Conservation (phyloP, 371 early-diverging fungal genomes). For the Syncephalastrum sp. region DNA sequence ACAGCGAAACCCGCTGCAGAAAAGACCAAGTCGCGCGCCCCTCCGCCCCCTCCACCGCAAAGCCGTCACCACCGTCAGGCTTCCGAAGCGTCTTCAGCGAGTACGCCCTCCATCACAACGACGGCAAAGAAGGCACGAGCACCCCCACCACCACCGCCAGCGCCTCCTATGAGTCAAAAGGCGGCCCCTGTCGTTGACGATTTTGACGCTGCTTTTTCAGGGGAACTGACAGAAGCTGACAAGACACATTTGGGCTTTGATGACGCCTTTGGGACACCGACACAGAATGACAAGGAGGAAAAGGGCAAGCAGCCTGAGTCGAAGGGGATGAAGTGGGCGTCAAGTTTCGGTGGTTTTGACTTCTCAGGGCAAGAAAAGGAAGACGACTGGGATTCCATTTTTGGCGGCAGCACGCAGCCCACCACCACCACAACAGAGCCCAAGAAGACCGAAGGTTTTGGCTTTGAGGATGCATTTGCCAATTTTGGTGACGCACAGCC, state of each 20-base stretch:
- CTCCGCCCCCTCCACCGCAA: conserved; percentile 32
- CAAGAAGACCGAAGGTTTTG: conserved; percentile 3
- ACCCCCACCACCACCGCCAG: conserved; percentile 20
- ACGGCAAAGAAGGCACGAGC: conserved; percentile 14
- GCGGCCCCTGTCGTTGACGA: conserved; percentile 5
- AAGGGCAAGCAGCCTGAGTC: conserved; percentile 4
- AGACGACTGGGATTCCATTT: conserved; percentile 49
- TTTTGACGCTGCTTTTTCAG: conserved; percentile 31
- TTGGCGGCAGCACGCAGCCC: conserved; percentile 22
- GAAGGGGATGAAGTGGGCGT: conserved; percentile 24
- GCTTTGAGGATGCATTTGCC: conserved; percentile 6
- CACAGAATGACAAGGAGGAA: neutral
- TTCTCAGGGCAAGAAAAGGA: conserved; percentile 14
- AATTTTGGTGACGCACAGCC: neutral
- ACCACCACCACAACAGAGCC: neutral
- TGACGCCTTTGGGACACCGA: conserved; percentile 36
- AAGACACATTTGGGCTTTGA: conserved; percentile 31
- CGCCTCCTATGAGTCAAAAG: conserved; percentile 9
- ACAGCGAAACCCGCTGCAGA: neutral
- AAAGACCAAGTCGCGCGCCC: conserved; percentile 1
- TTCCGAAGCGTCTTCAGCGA: conserved; percentile 13
- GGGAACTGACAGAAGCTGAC: conserved; percentile 30
- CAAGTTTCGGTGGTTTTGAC: conserved; percentile 34
- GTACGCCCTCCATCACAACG: conserved; percentile 8
- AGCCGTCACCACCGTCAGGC: conserved; percentile 35